Conservation (phyloP, 2,329 filamentous ascomycete genomes). For the Diaporthe citriasiana region DNA sequence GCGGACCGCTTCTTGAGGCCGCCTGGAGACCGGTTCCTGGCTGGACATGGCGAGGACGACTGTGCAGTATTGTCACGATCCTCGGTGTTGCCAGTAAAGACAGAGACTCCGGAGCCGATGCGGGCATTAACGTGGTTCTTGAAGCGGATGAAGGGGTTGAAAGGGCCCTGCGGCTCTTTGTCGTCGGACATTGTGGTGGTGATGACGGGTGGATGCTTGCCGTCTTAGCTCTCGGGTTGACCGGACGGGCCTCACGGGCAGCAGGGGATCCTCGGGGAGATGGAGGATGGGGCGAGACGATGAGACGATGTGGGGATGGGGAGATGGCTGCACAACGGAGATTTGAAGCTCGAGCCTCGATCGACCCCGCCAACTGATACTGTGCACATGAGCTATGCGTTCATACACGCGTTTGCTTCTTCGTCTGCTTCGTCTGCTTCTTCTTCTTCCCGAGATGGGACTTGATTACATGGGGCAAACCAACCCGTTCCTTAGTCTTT, state of each 20-base stretch:
- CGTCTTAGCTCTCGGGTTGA: conserved; percentile 16
- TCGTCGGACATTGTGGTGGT: conserved; percentile 44
- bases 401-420: neutral
- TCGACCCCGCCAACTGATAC: conserved; percentile 27
- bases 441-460: neutral
- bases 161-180: conserved; percentile 44
- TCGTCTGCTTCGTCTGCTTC: neutral
- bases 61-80: neutral
- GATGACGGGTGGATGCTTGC: conserved; percentile 5
- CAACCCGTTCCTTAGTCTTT: neutral
- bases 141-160: conserved; percentile 58
- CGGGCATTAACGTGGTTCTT: conserved; percentile 57
- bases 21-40: neutral
- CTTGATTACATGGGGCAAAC: neutral
- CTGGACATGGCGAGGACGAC: neutral
- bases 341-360: conserved; percentile 32
- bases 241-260: neutral
- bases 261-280: conserved; percentile 24
- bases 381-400: conserved; percentile 24
- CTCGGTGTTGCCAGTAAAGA: conserved; percentile 46
- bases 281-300: conserved; percentile 12
- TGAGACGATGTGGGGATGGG: conserved; percentile 19
- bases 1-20: conserved; percentile 16
- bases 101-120: conserved; percentile 52
- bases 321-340: conserved; percentile 20